Conservation (phyloP, 768 basidiomycete species). For the Leccinum obscurum region DNA sequence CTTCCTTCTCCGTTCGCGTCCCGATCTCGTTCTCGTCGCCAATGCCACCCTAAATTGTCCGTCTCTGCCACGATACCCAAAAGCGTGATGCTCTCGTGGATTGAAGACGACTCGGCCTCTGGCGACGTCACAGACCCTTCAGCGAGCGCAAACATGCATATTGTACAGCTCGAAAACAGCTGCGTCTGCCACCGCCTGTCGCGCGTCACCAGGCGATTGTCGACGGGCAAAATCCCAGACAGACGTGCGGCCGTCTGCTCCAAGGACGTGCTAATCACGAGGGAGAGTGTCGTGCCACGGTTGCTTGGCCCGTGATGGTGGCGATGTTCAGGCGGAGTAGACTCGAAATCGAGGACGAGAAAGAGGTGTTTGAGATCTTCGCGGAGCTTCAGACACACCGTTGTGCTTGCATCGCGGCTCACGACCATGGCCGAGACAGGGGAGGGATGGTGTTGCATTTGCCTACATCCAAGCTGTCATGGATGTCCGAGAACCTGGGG, state of each 20-base stretch:
- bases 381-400: conserved; percentile 47
- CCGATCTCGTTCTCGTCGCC: neutral
- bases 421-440: conserved; percentile 44
- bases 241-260: conserved; percentile 47
- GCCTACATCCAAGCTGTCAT: conserved; percentile 16
- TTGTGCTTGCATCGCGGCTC: conserved; percentile 62
- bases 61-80: conserved; percentile 42
- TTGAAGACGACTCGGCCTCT: conserved; percentile 30
- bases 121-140: conserved; percentile 13
- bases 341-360: conserved; percentile 62
- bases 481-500: too few species aligned
- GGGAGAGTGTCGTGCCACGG: conserved; percentile 37
- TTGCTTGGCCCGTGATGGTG: neutral
- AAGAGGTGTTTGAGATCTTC: conserved; percentile 39
- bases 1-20: neutral
- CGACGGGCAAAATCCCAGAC: conserved; percentile 46
- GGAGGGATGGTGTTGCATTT: conserved; percentile 20
- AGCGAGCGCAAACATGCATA: conserved; percentile 49
- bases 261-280: conserved; percentile 50
- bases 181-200: conserved; percentile 62
- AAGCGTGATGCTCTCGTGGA: conserved; percentile 50
- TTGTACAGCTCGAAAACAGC: conserved; percentile 56
- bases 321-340: conserved; percentile 38
- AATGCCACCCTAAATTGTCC: conserved; percentile 32
- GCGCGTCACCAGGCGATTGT: conserved; percentile 43